Evolutionary conservation across 2,329 filamentous ascomycete genomes (phyloP).

Genomic region (Xylariaceae sp.): DNA sequence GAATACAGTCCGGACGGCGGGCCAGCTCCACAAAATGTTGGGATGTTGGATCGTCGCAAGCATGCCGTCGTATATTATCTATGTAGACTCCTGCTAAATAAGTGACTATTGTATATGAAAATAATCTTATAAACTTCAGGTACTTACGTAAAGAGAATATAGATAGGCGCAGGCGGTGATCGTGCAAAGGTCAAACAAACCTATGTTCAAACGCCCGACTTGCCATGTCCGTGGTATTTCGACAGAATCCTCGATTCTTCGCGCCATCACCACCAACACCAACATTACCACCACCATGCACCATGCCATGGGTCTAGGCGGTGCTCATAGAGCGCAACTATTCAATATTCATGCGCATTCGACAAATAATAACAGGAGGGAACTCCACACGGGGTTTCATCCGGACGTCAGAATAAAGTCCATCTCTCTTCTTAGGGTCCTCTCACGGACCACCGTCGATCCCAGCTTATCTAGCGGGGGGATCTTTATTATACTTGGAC

Average conservation of each 20-base stretch:
- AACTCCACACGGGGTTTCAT: neutral
- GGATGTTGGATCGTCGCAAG: neutral
- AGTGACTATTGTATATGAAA: no score
- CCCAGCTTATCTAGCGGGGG: slow-evolving; percentile 6
- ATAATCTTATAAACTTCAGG: no score
- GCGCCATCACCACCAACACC: neutral
- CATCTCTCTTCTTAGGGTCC: neutral
- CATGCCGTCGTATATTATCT: neutral
- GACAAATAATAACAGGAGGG: neutral
- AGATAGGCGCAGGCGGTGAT: neutral
- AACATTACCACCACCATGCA: neutral
- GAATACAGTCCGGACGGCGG: neutral
- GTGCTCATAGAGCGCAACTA: neutral
- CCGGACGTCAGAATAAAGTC: slow-evolving; percentile 5
- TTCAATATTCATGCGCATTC: neutral
- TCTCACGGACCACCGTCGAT: slow-evolving; percentile 14
- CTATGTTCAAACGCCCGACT: neutral
- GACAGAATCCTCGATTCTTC: neutral
- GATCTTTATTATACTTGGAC: neutral
- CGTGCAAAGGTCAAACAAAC: neutral
- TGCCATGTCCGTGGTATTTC: neutral
- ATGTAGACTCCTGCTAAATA: no score
- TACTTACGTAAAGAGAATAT: no score
- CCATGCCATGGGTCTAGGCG: neutral
- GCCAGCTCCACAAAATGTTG: neutral